Base-by-base conservation (phyloP, 345 rosid genomes). In the Noccaea caerulescens region DNA sequence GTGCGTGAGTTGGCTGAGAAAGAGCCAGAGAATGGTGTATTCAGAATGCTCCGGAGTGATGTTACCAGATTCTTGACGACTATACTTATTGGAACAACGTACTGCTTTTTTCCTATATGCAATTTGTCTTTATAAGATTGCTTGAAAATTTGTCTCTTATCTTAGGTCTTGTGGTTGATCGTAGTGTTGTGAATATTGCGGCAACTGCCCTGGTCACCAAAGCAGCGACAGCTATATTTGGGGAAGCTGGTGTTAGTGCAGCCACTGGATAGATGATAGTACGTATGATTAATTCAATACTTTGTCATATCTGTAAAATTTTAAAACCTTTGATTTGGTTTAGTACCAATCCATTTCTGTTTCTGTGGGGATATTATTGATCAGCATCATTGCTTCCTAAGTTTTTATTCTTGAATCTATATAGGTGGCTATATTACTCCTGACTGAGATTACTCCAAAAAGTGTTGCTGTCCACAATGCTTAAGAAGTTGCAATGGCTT, bases 231-330 rank as follows among this genome's bases (percentile, higher is more conserved):
- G 84, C 98, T 63, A 84, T 94, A 73, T 94, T 91, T 87, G 99
- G 99, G 66, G 99, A 91, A 86, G 99, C 99, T 75, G 99, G 99
- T 80, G 92, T 94, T 80, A 92, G 84, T 82, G 99, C 98, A 14
- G 99, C 99, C 73, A 94, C 99, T 71, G 98, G 98, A 80, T 83
- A 91, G 68, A 94, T 94, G 99, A 94, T 93, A 38, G 99, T 91
- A 84, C 13, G 97, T 82, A 66, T 76, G 51, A 10, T 46, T 53
- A 3, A 20, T 43, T 52, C 39, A 47, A 34, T 27, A 30, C 51
- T 32, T 16, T 27, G 27, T 9, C 34, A 10, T 51, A 25, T 20
- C 23, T 20, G 23, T 18, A 4, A 32, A 38, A 37, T 63, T 52
- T 45, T 9, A 20, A 52, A 49, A 46, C 30, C 23, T 61, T 62